A percentile compares a stretch with the other conserved stretches of the same genome.
These are phyloP conservation scores for Neoarthrinium moseri DNA, from an alignment of 2,329 filamentous ascomycete species.

Conservation along the genomic window DNA sequence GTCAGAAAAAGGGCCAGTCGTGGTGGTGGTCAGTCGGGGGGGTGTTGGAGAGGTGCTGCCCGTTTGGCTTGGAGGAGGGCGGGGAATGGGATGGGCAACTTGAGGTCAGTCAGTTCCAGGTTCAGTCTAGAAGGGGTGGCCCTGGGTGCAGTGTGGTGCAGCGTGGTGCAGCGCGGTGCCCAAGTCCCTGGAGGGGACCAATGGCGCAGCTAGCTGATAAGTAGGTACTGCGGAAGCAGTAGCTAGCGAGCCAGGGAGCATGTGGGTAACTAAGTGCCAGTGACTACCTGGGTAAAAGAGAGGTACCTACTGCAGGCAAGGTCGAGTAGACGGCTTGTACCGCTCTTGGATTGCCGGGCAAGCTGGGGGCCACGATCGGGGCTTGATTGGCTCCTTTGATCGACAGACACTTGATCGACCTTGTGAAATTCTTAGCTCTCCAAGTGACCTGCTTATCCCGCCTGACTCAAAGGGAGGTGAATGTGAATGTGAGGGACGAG, in stretches of 20 bases:
- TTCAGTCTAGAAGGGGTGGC: too few relatives aligned
- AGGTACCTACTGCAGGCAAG: not conserved
- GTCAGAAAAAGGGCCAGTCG: not conserved
- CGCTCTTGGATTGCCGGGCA: not conserved
- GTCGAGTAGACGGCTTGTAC: slow-evolving; percentile 1
- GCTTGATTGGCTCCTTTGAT: slow-evolving; percentile 4
- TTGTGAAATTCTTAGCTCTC: slow-evolving; percentile 2
- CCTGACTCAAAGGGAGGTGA: slow-evolving; percentile 1
- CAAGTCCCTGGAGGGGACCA: too few relatives aligned
- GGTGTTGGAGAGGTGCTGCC: not conserved
- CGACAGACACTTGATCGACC: not conserved
- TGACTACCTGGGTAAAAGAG: not conserved
- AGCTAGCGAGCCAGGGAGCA: too few relatives aligned
- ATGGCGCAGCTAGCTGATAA: too few relatives aligned
- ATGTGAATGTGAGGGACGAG: not conserved
- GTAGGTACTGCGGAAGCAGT: too few relatives aligned
- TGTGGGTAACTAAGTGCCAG: not conserved
- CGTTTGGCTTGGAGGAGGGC: too few relatives aligned
- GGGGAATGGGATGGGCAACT: too few relatives aligned
- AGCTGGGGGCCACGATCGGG: not conserved
- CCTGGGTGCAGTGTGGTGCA: too few relatives aligned
- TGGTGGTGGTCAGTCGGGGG: too few relatives aligned
- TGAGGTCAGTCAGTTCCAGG: too few relatives aligned
- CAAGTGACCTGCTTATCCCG: not conserved
- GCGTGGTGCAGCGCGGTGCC: too few relatives aligned